Evolutionary conservation across 441 rosid species (phyloP).

Genomic region (Euphorbia celastroides): DNA sequence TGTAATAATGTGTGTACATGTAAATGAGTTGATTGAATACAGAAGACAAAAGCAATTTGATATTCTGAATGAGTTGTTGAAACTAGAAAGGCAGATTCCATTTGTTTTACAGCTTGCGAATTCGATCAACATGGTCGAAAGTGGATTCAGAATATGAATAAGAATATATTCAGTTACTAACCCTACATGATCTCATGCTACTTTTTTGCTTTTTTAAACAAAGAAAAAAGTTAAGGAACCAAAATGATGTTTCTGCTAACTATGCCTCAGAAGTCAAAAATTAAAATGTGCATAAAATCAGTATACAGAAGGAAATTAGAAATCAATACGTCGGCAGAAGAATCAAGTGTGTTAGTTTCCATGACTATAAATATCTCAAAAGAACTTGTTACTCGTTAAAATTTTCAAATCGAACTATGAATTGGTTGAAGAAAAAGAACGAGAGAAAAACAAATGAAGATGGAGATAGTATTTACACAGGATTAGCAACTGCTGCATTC

Average conservation of each 20-base stretch:
- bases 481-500: conserved; percentile 24
- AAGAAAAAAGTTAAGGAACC: not conserved
- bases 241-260: conserved; percentile 8
- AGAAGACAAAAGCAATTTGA: not conserved
- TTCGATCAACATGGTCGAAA: conserved; percentile 4
- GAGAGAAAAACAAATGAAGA: conserved; percentile 5
- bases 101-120: conserved; percentile 8
- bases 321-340: too few relatives aligned
- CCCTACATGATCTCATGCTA: conserved; percentile 1
- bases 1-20: not conserved
- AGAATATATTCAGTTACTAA: conserved; percentile 1
- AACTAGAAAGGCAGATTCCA: conserved; percentile 2
- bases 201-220: not conserved
- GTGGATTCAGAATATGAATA: conserved; percentile 2
- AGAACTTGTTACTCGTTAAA: not conserved
- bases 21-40: not conserved
- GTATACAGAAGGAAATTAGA: not conserved
- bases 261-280: conserved; percentile 4
- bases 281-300: not conserved
- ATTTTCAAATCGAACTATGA: not conserved
- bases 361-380: too few relatives aligned
- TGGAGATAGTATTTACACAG: conserved; percentile 11
- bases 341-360: too few relatives aligned
- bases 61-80: not conserved
- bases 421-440: conserved; percentile 9